These are phyloP conservation scores for Raphanus sativus DNA, from an alignment of 345 rosid genomes.

Conservation along the genomic window DNA sequence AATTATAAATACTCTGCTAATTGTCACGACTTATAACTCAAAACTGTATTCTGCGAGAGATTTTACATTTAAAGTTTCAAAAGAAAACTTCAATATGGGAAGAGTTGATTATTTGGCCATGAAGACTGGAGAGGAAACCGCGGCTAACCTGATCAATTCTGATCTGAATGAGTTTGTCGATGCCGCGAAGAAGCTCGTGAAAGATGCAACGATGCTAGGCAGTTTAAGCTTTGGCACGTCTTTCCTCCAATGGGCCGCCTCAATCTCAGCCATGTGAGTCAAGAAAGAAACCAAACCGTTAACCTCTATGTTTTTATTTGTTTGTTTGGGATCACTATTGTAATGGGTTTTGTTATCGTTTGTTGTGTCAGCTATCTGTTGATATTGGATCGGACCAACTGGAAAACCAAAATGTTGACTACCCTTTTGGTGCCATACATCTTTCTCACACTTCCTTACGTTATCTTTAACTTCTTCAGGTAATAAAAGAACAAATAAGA, in stretches of 20 bases:
- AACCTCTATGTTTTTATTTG: too few species aligned
- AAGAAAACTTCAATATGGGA: slow-evolving; percentile 46
- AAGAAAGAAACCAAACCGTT: neutral
- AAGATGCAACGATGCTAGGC: slow-evolving; percentile 56
- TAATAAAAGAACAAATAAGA: slow-evolving; percentile 29
- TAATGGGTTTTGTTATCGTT: slow-evolving; percentile 11
- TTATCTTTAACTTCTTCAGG: slow-evolving; percentile 75
- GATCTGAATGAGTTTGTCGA: slow-evolving; percentile 61
- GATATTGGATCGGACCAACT: slow-evolving; percentile 90
- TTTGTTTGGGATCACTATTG: neutral
- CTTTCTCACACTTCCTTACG: slow-evolving; percentile 72
- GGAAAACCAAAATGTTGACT: slow-evolving; percentile 94
- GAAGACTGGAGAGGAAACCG: slow-evolving; percentile 50
- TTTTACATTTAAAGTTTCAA: neutral
- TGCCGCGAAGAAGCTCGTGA: slow-evolving; percentile 58
- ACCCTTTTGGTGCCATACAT: slow-evolving; percentile 86
- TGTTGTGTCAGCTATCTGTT: slow-evolving; percentile 60
- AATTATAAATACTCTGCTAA: slow-evolving; percentile 19
- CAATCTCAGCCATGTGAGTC: slow-evolving; percentile 77
- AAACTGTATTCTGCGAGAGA: neutral
- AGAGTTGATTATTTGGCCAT: slow-evolving; percentile 62
- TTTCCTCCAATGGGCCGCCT: slow-evolving; percentile 86
- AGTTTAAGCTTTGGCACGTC: slow-evolving; percentile 77
- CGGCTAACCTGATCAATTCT: slow-evolving; percentile 49
- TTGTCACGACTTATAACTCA: slow-evolving; percentile 8